phyloP scores from a whole-genome alignment of 257 asterid species.

The Fraxinus cuspidata region DNA sequence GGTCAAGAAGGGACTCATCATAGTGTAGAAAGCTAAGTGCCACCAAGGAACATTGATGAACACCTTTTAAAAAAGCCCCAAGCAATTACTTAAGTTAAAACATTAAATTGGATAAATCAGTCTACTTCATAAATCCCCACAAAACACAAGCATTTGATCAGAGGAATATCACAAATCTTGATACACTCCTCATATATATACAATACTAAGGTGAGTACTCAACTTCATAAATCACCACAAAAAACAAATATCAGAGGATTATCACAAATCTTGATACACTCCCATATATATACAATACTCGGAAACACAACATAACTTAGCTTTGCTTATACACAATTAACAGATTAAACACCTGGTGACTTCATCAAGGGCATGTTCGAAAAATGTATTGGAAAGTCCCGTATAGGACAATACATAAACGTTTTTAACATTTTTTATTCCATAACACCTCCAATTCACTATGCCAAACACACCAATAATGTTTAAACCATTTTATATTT shows the following conservation, averaged over 20 bases:
- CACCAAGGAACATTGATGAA: slow-evolving; percentile 98
- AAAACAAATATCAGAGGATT: too few relatives aligned
- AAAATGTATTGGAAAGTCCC: too few relatives aligned
- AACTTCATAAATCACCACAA: not conserved
- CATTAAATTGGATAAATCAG: not conserved
- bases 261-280: not conserved
- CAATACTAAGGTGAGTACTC: not conserved
- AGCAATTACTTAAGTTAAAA: not conserved
- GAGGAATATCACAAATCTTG: too few relatives aligned
- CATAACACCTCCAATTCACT: not conserved
- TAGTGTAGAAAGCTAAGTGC: slow-evolving; percentile 82
- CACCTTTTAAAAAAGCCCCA: slow-evolving; percentile 41
- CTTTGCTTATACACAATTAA: too few relatives aligned
- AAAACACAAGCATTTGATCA: not conserved
- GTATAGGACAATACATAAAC: too few relatives aligned
- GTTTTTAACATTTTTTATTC: not conserved
- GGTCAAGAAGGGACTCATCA: slow-evolving; percentile 94
- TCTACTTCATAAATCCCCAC: not conserved
- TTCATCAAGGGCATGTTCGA: too few relatives aligned
- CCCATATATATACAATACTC: not conserved
- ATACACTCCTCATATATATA: too few relatives aligned
- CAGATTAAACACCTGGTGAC: too few relatives aligned
- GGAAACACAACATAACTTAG: too few relatives aligned
- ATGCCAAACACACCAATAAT: not conserved
- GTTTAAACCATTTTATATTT: not conserved